Base-by-base conservation (phyloP, 495 filamentous ascomycete species). In the Penicillium cataractarum region DNA sequence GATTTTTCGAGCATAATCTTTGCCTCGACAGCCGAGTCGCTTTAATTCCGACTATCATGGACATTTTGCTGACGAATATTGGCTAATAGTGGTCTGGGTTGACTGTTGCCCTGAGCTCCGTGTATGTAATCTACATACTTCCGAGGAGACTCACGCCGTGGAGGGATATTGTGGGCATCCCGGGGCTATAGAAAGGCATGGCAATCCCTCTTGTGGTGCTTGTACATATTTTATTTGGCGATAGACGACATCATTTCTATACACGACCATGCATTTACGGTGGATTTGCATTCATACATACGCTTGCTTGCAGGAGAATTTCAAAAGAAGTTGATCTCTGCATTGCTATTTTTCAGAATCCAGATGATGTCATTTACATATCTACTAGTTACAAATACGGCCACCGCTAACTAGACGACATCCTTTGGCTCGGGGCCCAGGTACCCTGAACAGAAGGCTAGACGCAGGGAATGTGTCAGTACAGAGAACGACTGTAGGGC, bases 111-210 rank as follows among this genome's bases (percentile, higher is more conserved):
- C 75, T 91, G 40, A 74, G 80, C 6, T 86, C 84, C 42, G 74
- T 96, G 5, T 95, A 90, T 70, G 64, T 81, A 6, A 83, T 92
- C 40, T 97, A 96, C 71, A 86, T 92, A 55, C 78, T 95, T 7
- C 93, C 93, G 0, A 80, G 92, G 60, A 84, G 76, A 46, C 61
- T 90, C 31, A 84, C 87, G 21, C 78, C 81, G 2, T 70, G 92
- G 74, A 84, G 91, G 64, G 75, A 78, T 29, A 62, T 94, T 19
- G 71, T 96, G 52, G 93, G 93, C 1, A 73, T 93, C 70, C 93
- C 93, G 0, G 92, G 92, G 10, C 81, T 93, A 65, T 89, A 80
- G 63, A 54, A 10, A 10, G 32, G 33, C 63, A 51, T 56, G 31
- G 49, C 26, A 10, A 27, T 21, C 22, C 37, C 42, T n/a, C n/a